These are phyloP conservation scores for Aspergillus latus DNA, from an alignment of 2,329 filamentous ascomycete genomes.

Conservation along the genomic window DNA sequence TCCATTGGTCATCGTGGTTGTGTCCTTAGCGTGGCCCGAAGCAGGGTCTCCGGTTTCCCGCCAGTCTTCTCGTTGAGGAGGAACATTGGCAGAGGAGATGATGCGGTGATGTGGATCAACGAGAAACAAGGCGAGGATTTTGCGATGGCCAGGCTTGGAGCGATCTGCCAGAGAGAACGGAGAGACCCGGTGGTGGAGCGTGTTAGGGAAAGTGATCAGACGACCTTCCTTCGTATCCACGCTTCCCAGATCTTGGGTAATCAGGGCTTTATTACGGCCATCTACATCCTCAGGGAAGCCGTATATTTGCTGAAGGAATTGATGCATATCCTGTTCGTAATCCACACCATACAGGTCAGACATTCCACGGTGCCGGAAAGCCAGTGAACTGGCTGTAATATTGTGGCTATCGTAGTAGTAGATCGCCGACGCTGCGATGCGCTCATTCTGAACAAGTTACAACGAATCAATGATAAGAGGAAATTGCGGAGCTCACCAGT, in stretches of 20 bases:
- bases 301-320: constrained; percentile 1
- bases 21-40: too few relatives aligned
- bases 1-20: not conserved
- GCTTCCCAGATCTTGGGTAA: constrained; percentile 14
- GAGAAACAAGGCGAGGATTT: constrained; percentile 8
- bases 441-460: constrained; percentile 51
- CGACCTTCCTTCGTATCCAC: constrained; percentile 6
- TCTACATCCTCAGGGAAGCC: constrained; percentile 3
- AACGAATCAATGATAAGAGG: not conserved
- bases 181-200: constrained; percentile 2
- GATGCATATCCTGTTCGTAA: constrained; percentile 1
- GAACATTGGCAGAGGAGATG: constrained; percentile 13
- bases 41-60: not conserved
- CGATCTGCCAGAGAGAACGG: constrained; percentile 7
- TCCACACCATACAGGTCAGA: not conserved
- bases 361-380: constrained; percentile 47
- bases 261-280: constrained; percentile 17
- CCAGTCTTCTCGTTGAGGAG: constrained; percentile 15
- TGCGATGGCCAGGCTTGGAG: constrained; percentile 3
- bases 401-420: constrained; percentile 67
- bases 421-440: constrained; percentile 62
- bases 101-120: constrained; percentile 13
- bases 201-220: constrained; percentile 12
- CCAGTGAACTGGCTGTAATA: constrained; percentile 54
- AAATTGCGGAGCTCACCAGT: constrained; percentile 12